Base-by-base conservation (phyloP, 2,329 filamentous ascomycete species). In the Diaporthe destruens region DNA sequence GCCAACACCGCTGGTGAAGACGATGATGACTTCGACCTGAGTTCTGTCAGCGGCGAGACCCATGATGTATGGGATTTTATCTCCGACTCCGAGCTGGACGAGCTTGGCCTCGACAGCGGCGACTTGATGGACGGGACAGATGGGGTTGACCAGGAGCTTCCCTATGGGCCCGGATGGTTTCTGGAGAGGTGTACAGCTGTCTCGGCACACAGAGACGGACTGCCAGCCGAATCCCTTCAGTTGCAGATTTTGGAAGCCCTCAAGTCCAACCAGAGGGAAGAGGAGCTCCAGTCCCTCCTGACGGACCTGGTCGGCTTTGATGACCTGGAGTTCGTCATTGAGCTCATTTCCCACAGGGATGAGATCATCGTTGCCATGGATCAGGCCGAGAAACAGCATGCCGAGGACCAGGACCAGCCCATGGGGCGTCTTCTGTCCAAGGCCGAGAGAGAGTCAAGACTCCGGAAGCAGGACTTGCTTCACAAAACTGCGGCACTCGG, bases 51-150 rank as follows among this genome's bases (percentile, higher is more conserved):
- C 6, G 90, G 88, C 55, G 90, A 88, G 23, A 89, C 90, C 6
- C 93, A 96, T 72, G 95, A 98, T 82, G 91, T 98, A 12, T 98
- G 96, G 96, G 95, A 98, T 80, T 91, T 97, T 72, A 94, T 97
- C 78, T 94, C 92, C 73, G 92, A 95, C 78, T 92, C 90, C 77
- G 93, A 93, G 74, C 84, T 90, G 39, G 88, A 92, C 61, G 87
- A 89, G 34, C 82, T 86, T 51, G 75, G 86, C 80, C 74, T 86
- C 80, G 76, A 87, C 83, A 74, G 84, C 84, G 39, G 82, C 77
- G 77, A 77, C 42, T 76, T 78, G 53, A 72, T 77, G 23, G 83
- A 87, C 54, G 84, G 83, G 29, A 77, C 73, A 55, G 78, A 73
- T 63, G 84, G 77, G 14, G 76, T 75, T n/a, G 72, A 63, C 32